Base-by-base conservation (phyloP, 179 eudicot genomes). In the Vitellaria paradoxa region DNA sequence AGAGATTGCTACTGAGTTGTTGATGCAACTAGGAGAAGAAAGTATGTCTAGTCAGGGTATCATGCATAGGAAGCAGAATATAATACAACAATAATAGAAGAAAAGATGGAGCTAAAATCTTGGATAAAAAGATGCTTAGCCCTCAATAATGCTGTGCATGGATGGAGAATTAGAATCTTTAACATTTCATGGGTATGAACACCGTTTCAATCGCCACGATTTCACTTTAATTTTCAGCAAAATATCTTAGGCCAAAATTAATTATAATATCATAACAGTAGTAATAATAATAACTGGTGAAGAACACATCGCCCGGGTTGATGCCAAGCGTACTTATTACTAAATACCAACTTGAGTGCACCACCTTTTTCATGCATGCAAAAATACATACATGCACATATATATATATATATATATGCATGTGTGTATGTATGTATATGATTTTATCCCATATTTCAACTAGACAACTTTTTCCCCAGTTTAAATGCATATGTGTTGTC, bases 111-210 rank as follows among this genome's bases (percentile, higher is more conserved):
- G 81, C 74, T 47, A 75, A 73, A 79, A 77, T 49, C 78, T 78
- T 63, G 82, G 83, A 81, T 77, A 68, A 68, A 40, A 69, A 86
- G 82, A 86, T 86, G 82, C 85, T 80, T 80, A 77, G 71, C 62
- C 62, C 67, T 81, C 84, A 82, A 82, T 83, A 85, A 87, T 87
- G 79, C 65, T 81, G 69, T 30, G 37, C 81, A 79, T 79, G 74
- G 61, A 81, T 74, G 30, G 81, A 77, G 86, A 84, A 81, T 87
- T 79, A 81, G 90, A 83, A 87, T 77, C 49, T 50, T 7, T 72
- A 53, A 52, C 55, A 71, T 53, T 52, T 6, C 67, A 14, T 50
- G 47, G 64, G 55, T 6, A 53, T 70, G 61, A 61, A 70, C 74
- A 52, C 62, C 59, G 45, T 55, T 70, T 70, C 23, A 0, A 8